Evolutionary conservation across 2,329 filamentous ascomycete genomes (phyloP), one percentile per base, ranked within the genome.

Genomic region (Magnaporthiopsis incrustans): DNA sequence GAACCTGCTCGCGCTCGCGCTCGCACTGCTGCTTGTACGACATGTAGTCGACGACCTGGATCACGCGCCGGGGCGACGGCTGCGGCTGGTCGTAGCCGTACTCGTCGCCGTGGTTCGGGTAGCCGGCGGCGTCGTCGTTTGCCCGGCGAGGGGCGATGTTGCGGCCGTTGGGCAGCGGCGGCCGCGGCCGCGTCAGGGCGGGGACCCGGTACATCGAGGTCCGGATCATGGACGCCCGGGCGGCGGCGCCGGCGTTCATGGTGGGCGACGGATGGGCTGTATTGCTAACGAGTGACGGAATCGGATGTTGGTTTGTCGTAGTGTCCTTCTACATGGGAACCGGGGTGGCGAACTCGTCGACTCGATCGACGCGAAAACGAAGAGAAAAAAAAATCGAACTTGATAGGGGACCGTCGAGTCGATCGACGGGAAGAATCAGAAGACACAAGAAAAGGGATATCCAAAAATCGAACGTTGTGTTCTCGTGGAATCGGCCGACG

Each of bases 231-330:
- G 62, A 64, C 38, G 62, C 57, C 32, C 62, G 57, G 15, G 58
- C 56, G 33, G 62, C 27, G 15, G 62, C 57, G 2, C 57, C 33
- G 57, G 62, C 62, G 57, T 64, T 64, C 62, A 64, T 64, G 22
- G 3, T 64, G 56, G 25, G 58, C 27, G 44, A 53, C 22, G 44
- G n/a, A 11, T 8, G 6, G 4, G 56, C 4, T 30, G 30, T 30
- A 30, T 4, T 53, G n/a, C 11, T 33, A 3, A 14, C 12, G 32
- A 53, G 10, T n/a, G 44, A 11, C 44, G n/a, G 18, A 53, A 30
- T 30, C 30, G 2, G 33, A 11, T 35, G 18, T 6, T 44, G 38
- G 38, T 44, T 44, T 44, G 38, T 44, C 14, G 38, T 44, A 25
- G 44, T n/a, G 44, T 53, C 44, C 44, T 53, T 44, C 38, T 44